A percentile compares a stretch with the other conserved stretches of the same genome.
Evolutionary conservation across 495 filamentous ascomycete species (phyloP).

Genomic region (Aspergillus mulundensis): DNA sequence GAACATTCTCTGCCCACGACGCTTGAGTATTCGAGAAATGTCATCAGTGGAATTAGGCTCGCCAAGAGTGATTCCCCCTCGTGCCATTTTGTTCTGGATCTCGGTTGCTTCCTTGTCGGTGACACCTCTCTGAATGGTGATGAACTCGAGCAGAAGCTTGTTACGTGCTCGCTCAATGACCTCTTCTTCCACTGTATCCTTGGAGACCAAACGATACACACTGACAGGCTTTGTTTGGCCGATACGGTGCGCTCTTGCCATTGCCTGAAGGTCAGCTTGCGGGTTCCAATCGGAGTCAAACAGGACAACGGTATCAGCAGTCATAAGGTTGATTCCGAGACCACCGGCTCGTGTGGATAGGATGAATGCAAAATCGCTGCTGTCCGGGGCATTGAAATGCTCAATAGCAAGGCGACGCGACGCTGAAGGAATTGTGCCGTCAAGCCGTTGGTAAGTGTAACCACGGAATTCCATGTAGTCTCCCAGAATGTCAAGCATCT

Average conservation of each 20-base stretch:
- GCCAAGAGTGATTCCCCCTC: slow-evolving; percentile 44
- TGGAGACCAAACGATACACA: slow-evolving; percentile 91
- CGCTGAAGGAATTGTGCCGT: slow-evolving; percentile 86
- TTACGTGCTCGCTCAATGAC: slow-evolving; percentile 93
- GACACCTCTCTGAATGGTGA: slow-evolving; percentile 94
- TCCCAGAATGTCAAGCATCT: slow-evolving; percentile 92
- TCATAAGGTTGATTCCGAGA: slow-evolving; percentile 98
- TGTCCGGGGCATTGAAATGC: slow-evolving; percentile 93
- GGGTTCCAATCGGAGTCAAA: slow-evolving; percentile 99
- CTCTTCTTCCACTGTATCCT: slow-evolving; percentile 97
- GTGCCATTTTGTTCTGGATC: slow-evolving; percentile 65
- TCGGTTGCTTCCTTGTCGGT: slow-evolving; percentile 77
- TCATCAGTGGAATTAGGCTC: slow-evolving; percentile 86
- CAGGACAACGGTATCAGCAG: slow-evolving; percentile 94
- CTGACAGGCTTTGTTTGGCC: slow-evolving; percentile 94
- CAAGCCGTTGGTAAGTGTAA: slow-evolving; percentile 87
- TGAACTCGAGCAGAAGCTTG: slow-evolving; percentile 97
- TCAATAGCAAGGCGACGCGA: slow-evolving; percentile 89
- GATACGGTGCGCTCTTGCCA: slow-evolving; percentile 97
- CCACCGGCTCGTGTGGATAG: slow-evolving; percentile 94
- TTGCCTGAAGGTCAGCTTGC: slow-evolving; percentile 95
- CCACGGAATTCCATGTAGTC: slow-evolving; percentile 88
- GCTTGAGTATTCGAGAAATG: slow-evolving; percentile 89
- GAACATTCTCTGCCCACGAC: slow-evolving; percentile 94
- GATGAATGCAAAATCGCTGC: slow-evolving; percentile 93